Evolutionary conservation across 257 asterid genomes (phyloP).

Genomic region (Salvia hispanica): DNA sequence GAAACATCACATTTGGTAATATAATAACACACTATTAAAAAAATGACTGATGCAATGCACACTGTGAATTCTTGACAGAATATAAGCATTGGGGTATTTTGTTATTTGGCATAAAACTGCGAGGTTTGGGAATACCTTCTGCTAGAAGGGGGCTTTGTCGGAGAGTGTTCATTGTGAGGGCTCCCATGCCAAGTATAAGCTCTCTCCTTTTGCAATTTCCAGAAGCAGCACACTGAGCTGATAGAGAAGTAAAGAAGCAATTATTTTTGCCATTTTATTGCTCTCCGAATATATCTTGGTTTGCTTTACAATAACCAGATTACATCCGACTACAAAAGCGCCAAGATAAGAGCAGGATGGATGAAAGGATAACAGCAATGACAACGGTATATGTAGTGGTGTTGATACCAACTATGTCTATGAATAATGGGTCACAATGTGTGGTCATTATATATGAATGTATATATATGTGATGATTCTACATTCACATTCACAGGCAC

Average conservation of each 20-base stretch:
- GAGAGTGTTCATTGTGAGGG: conserved; percentile 45
- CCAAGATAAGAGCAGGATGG: not conserved
- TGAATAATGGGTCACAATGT: not conserved
- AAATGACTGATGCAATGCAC: conserved; percentile 2
- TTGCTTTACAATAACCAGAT: not conserved
- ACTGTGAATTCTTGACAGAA: not conserved
- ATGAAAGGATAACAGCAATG: not conserved
- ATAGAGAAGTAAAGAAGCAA: conserved; percentile 15
- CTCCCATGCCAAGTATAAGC: conserved; percentile 61
- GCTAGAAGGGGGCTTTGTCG: conserved; percentile 59
- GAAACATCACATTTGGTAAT: not conserved
- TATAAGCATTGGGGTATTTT: not conserved
- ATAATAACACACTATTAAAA: not conserved
- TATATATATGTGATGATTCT: not conserved
- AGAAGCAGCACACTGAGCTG: conserved; percentile 33
- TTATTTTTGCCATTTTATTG: not conserved
- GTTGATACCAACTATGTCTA: not conserved
- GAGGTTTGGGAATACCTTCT: conserved; percentile 50
- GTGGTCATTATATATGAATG: not conserved
- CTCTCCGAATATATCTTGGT: not conserved
- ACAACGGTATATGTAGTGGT: not conserved
- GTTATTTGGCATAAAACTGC: not conserved
- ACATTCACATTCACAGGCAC: not conserved
- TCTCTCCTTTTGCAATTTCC: conserved; percentile 56
- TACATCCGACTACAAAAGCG: not conserved